Evolutionary conservation across 768 basidiomycete genomes (phyloP).

Genomic region (Suillus weaverae): DNA sequence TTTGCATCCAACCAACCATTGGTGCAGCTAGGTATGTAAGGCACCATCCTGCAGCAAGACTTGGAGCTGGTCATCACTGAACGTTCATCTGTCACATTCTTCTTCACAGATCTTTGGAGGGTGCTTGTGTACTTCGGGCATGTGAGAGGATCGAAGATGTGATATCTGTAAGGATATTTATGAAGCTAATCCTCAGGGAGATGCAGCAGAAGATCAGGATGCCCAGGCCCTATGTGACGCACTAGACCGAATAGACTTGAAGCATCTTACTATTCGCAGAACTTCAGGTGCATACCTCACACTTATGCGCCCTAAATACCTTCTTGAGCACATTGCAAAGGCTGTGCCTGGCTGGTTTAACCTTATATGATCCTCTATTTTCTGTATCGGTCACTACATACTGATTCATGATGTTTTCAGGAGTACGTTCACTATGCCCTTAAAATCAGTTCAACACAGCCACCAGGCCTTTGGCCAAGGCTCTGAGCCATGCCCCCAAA

Average conservation of each 20-base stretch:
- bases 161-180: slow-evolving; percentile 33
- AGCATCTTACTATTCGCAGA: slow-evolving; percentile 55
- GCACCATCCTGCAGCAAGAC: too few relatives aligned
- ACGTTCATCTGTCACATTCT: too few relatives aligned
- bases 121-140: slow-evolving; percentile 38
- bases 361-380: slow-evolving; percentile 44
- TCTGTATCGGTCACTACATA: not conserved
- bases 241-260: slow-evolving; percentile 40
- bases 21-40: too few relatives aligned
- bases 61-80: too few relatives aligned
- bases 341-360: slow-evolving; percentile 43
- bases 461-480: slow-evolving; percentile 31
- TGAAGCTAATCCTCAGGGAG: slow-evolving; percentile 2
- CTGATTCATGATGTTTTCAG: slow-evolving; percentile 32
- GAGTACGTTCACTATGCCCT: slow-evolving; percentile 55
- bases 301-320: slow-evolving; percentile 42
- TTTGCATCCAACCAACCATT: too few relatives aligned
- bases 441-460: slow-evolving; percentile 46
- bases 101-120: too few relatives aligned
- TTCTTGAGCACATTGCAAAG: slow-evolving; percentile 47
- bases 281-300: slow-evolving; percentile 53
- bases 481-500: slow-evolving; percentile 40
- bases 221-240: slow-evolving; percentile 42
- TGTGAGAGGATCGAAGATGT: slow-evolving; percentile 38
- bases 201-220: slow-evolving; percentile 20